Base-by-base conservation (phyloP, 2,329 filamentous ascomycete species). In the Drechslerella coelobrocha region DNA sequence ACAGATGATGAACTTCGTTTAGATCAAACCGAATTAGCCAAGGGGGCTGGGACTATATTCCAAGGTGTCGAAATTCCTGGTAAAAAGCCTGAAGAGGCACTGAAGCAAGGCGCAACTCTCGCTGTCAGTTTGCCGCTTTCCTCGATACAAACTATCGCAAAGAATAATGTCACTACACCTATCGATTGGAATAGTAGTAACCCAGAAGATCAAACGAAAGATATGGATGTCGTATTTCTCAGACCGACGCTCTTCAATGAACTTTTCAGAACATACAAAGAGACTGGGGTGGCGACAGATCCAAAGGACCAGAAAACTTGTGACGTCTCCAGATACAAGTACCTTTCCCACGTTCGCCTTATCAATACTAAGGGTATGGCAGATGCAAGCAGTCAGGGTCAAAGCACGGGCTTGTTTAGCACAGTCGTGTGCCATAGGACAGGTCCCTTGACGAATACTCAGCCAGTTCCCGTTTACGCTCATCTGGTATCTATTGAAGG, bases 301-400 rank as follows among this genome's bases (percentile, higher is more conserved):
- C 29, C 17, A 8, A 19, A 8, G 37, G 72, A 73, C 14, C 9
- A 8, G 14, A 26, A 2, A 9, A 47, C 8, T 10, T n/a, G 6
- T 2, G 62, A 77, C 48, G 74, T 74, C 0, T 65, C 53, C 0
- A 72, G 72, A 19, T 55, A 55, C 12, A 12, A 43, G 23, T 79
- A 74, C 34, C 72, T 81, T 1, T 73, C 81, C 0, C 81, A 83
- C 55, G 78, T 81, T 0, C 77, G 80, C 0, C 75, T 79, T 8
- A 78, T 82, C 69, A 80, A 81, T 54, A 77, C 76, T 0, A 48
- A 62, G 0, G 80, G 80, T 0, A 80, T 81, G 75, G 77, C 79
- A 0, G 76, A 80, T 5, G 78, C 80, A 4, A 66, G 72, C 0
- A 78, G 3, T 23, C 61, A 65, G 4, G 23, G 45, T 12, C 3